Percentiles rank a stretch among this genome's conserved stretches.
Evolutionary conservation across 2,329 filamentous ascomycete species (phyloP).

Genomic region (Mycogone perniciosa): DNA sequence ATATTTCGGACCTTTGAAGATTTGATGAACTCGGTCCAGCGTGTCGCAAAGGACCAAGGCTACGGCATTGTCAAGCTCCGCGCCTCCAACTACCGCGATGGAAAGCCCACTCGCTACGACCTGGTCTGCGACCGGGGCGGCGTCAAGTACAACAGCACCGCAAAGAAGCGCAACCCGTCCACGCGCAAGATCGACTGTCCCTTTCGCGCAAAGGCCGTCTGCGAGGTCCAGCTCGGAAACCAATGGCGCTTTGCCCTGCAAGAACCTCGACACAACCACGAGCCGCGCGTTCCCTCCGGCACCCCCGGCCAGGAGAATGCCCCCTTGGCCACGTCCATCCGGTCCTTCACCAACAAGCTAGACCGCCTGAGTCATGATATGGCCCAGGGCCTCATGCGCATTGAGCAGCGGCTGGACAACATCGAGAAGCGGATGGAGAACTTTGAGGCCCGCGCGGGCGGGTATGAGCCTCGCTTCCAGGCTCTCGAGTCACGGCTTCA

Average conservation of each 20-base stretch:
- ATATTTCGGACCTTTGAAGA: constrained; percentile 56
- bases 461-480: constrained; percentile 40
- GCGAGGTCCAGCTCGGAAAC: constrained; percentile 55
- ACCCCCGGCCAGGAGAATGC: constrained; percentile 52
- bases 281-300: constrained; percentile 49
- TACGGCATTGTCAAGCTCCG: constrained; percentile 58
- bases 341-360: constrained; percentile 53
- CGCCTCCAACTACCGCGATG: constrained; percentile 57
- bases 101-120: constrained; percentile 56
- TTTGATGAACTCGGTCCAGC: constrained; percentile 51
- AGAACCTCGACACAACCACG: constrained; percentile 55
- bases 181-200: constrained; percentile 60
- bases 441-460: constrained; percentile 40
- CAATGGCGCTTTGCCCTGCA: constrained; percentile 60
- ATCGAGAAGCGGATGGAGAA: constrained; percentile 51
- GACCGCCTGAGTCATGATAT: constrained; percentile 54
- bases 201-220: constrained; percentile 58
- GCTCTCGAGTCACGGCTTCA: constrained; percentile 37
- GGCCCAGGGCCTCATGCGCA: constrained; percentile 43
- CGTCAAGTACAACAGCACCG: constrained; percentile 59
- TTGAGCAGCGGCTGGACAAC: constrained; percentile 44
- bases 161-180: constrained; percentile 58
- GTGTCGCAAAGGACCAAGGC: constrained; percentile 55
- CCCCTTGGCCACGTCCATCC: constrained; percentile 50
- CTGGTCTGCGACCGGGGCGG: constrained; percentile 57